phyloP scores from a whole-genome alignment of 164 flowering plant genomes.

The Chimonanthus salicifolius region DNA sequence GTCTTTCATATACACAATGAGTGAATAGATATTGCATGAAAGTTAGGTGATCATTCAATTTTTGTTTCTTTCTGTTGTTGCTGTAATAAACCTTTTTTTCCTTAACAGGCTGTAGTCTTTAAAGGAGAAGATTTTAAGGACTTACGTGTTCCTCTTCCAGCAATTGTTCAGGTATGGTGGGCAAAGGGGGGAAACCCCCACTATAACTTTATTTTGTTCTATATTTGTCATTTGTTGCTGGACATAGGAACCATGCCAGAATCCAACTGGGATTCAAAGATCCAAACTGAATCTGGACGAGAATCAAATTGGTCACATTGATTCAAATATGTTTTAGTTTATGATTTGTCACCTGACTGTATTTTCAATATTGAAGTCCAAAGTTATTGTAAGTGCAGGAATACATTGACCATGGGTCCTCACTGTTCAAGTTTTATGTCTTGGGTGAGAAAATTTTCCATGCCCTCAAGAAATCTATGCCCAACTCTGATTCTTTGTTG shows the following conservation, averaged over 20 bases:
- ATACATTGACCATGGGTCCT: slow-evolving; percentile 82
- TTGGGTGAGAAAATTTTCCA: slow-evolving; percentile 69
- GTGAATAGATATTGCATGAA: not conserved
- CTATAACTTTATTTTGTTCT: too few species aligned
- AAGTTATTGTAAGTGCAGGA: slow-evolving; percentile 53
- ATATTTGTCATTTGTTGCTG: too few species aligned
- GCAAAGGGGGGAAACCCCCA: too few species aligned
- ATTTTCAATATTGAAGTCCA: not conserved
- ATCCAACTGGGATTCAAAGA: too few species aligned
- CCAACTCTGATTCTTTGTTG: slow-evolving; percentile 50
- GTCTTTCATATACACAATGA: not conserved
- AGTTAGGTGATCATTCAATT: not conserved
- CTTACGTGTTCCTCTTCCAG: slow-evolving; percentile 85
- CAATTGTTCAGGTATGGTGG: slow-evolving; percentile 68
- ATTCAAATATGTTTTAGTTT: too few species aligned
- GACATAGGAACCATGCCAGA: too few species aligned
- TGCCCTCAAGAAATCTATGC: slow-evolving; percentile 78
- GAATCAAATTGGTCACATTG: too few species aligned
- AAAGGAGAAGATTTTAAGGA: slow-evolving; percentile 55
- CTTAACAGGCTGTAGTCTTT: slow-evolving; percentile 73
- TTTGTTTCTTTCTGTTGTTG: not conserved
- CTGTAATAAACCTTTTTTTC: not conserved
- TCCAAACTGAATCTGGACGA: too few species aligned
- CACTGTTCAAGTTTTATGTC: slow-evolving; percentile 72
- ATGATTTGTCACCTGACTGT: not conserved